Conservation (phyloP, 495 filamentous ascomycete genomes). For the Aspergillus baeticus region DNA sequence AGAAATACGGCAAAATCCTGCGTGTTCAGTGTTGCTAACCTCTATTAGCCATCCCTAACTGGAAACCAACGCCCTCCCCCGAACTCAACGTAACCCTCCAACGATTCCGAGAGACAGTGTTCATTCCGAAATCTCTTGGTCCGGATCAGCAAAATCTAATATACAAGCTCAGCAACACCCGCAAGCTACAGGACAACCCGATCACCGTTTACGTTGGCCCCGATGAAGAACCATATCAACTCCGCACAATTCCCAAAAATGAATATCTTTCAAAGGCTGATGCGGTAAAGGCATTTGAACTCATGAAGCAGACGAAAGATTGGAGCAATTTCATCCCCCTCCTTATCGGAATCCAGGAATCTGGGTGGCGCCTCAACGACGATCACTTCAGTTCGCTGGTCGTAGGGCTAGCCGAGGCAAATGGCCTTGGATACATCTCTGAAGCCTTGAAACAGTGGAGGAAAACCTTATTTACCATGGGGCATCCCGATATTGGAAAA, state of each 20-base stretch:
- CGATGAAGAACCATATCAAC: constrained; percentile 50
- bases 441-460: constrained; percentile 47
- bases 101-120: constrained; percentile 59
- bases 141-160: constrained; percentile 53
- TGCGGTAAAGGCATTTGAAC: constrained; percentile 25
- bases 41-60: constrained; percentile 44
- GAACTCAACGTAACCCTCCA: constrained; percentile 52
- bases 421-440: constrained; percentile 47
- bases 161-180: constrained; percentile 48
- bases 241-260: constrained; percentile 48
- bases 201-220: constrained; percentile 57
- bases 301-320: constrained; percentile 58
- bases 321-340: constrained; percentile 59
- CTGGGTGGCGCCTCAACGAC: constrained; percentile 32
- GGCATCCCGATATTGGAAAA: constrained; percentile 35
- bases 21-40: not conserved
- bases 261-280: constrained; percentile 37
- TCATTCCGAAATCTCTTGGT: constrained; percentile 63
- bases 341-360: constrained; percentile 53
- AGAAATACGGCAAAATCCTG: too few relatives aligned
- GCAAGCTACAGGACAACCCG: constrained; percentile 55
- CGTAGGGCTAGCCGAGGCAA: constrained; percentile 35
- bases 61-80: constrained; percentile 47
- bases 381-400: constrained; percentile 39
- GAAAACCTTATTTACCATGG: constrained; percentile 52